Evolutionary conservation across 2,329 filamentous ascomycete species (phyloP), one percentile per base, ranked within the genome.

Genomic region (Bipolaris victoriae): DNA sequence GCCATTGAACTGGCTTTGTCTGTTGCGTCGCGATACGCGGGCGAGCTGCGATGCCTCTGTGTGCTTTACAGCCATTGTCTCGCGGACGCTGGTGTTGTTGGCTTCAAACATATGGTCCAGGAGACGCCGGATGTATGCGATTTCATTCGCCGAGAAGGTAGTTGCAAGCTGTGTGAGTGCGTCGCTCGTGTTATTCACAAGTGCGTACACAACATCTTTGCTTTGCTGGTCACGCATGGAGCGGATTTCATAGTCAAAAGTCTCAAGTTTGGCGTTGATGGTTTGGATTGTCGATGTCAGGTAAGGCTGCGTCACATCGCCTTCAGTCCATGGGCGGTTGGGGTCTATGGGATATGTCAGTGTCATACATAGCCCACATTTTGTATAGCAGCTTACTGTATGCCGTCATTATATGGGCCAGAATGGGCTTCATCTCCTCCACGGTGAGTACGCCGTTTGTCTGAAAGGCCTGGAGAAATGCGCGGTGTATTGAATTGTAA

Each of bases 101-200:
- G 86, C 89, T 62, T 96, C 91, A 72, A 98, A 99, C 86, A 99
- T 96, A 66, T 85, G 87, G 74, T 97, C 93, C 0, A 99, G 84
- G 3, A 97, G 76, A 7, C 95, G 84, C 77, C 96, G 95, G 52
- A 98, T 86, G 73, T 92, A 99, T 0, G 90, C 87, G 31, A 98
- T 90, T 79, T 98, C 93, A 65, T 97, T 92, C 0, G 91, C 80
- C 7, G 83, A 85, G 72, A 90, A 90, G 0, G 86, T 87, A 0
- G 95, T 98, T 1, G 93, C 92, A 37, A 97, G 83, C 70, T 97
- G 94, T 0, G 92, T 96, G 58, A 94, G 81, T 0, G 89, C 81
- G 76, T 99, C 95, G 60, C 89, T 92, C 9, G 90, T 89, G 1
- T 89, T 91, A 78, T 99, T 99, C 45, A 98, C 89, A 33, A 99